These are phyloP conservation scores for Epichloe uncinata DNA, from an alignment of 2,329 filamentous ascomycete genomes.

Conservation along the genomic window DNA sequence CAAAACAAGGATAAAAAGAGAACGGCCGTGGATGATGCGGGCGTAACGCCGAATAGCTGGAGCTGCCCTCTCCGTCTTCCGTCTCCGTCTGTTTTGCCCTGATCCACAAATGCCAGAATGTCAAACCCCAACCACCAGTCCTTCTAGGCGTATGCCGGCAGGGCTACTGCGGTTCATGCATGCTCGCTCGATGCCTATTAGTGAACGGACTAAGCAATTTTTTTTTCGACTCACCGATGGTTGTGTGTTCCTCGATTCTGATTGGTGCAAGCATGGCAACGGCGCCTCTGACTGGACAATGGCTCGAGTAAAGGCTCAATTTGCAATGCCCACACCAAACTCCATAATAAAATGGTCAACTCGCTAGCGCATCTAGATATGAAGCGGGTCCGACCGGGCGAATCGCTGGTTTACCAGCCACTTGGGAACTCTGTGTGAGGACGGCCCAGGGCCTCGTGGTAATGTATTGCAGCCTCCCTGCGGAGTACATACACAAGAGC, in stretches of 20 bases:
- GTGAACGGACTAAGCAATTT: neutral
- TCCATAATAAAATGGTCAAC: neutral
- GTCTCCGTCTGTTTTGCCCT: neutral
- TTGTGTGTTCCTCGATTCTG: neutral
- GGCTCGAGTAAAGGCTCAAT: neutral
- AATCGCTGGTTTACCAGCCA: neutral
- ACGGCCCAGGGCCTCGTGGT: neutral
- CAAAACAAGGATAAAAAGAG: neutral
- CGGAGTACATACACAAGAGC: neutral
- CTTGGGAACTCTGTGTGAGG: neutral
- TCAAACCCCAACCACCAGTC: constrained; percentile 1
- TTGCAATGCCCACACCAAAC: neutral
- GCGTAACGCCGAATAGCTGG: neutral
- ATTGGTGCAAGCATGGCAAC: neutral
- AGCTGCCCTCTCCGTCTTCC: neutral
- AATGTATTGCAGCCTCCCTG: too few species aligned
- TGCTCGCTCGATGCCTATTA: constrained; percentile 1
- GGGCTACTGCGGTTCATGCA: constrained; percentile 6
- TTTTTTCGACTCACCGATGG: constrained; percentile 5
- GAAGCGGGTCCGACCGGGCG: neutral
- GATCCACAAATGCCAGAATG: constrained; percentile 2
- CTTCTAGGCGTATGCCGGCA: constrained; percentile 3
- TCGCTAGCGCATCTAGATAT: neutral
- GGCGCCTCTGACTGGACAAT: constrained; percentile 7
- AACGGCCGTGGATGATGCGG: neutral